These are phyloP conservation scores for Liquidambar formosana DNA, from an alignment of 164 flowering plant genomes.

Conservation along the genomic window DNA sequence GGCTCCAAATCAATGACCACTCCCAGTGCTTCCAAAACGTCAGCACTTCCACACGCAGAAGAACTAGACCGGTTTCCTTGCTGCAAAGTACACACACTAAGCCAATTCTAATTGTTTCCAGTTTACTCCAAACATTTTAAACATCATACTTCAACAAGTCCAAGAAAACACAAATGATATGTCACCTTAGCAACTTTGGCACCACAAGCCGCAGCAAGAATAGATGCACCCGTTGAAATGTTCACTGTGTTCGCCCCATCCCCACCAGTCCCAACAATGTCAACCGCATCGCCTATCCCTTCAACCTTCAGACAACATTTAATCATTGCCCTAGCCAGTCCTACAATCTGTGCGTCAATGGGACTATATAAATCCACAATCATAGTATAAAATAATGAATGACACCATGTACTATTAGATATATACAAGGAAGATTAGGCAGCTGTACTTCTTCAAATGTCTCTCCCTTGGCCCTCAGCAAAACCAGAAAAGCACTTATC, in stretches of 20 bases:
- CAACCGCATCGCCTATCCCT: constrained; percentile 70
- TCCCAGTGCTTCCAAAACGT: constrained; percentile 78
- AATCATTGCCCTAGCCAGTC: constrained; percentile 82
- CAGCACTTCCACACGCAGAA: constrained; percentile 95
- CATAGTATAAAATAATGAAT: background rate
- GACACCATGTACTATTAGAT: too few species aligned
- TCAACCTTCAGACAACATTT: constrained; percentile 62
- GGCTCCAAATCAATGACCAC: constrained; percentile 68
- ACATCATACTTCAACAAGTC: too few species aligned
- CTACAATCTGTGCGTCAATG: constrained; percentile 52
- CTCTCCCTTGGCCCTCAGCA: constrained; percentile 91
- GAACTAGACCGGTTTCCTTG: constrained; percentile 93
- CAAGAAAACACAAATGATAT: too few species aligned
- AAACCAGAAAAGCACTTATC: constrained; percentile 84
- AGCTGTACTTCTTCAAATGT: constrained; percentile 74
- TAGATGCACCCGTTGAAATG: constrained; percentile 88
- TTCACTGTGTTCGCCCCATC: constrained; percentile 92
- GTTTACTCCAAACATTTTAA: too few species aligned
- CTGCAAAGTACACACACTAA: constrained; percentile 33
- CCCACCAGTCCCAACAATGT: constrained; percentile 92
- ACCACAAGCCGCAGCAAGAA: constrained; percentile 90
- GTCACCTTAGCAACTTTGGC: constrained; percentile 91
- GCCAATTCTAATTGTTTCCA: too few species aligned
- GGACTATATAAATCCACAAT: too few species aligned
- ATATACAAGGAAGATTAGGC: background rate